Conservation (phyloP, 2,329 filamentous ascomycete species). For the Huntiella omanensis region DNA sequence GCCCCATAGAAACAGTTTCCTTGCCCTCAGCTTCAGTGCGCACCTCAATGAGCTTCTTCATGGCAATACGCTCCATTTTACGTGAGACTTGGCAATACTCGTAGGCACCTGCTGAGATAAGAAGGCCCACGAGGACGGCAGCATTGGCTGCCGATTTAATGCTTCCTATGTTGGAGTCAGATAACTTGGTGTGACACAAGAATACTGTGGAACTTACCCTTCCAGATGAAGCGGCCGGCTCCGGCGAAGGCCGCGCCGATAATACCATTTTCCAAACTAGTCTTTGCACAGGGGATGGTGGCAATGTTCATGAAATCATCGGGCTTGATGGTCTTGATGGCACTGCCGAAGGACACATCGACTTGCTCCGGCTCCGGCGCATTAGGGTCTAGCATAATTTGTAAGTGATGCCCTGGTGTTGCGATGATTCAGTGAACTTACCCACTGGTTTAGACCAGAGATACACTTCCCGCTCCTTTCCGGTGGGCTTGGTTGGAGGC, state of each 20-base stretch:
- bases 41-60: conserved; percentile 66
- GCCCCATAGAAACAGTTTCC: conserved; percentile 17
- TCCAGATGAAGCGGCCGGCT: conserved; percentile 51
- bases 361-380: neutral
- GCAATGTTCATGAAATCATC: conserved; percentile 56
- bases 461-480: conserved; percentile 6
- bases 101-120: conserved; percentile 53
- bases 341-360: conserved; percentile 29
- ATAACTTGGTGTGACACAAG: neutral
- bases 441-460: conserved; percentile 8
- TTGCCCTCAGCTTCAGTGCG: conserved; percentile 32
- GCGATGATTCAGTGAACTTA: neutral
- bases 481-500: neutral
- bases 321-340: conserved; percentile 44
- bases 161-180: conserved; percentile 23
- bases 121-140: conserved; percentile 61
- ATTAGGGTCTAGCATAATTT: neutral
- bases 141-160: conserved; percentile 59
- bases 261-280: conserved; percentile 70
- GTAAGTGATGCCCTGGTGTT: neutral
- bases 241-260: conserved; percentile 59
- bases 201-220: conserved; percentile 35
- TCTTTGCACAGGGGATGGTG: conserved; percentile 65
- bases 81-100: conserved; percentile 69
- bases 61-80: conserved; percentile 56